These are phyloP conservation scores for Conticribra weissflogii DNA, from an alignment of 108 stramenopile species.

Conservation along the genomic window DNA sequence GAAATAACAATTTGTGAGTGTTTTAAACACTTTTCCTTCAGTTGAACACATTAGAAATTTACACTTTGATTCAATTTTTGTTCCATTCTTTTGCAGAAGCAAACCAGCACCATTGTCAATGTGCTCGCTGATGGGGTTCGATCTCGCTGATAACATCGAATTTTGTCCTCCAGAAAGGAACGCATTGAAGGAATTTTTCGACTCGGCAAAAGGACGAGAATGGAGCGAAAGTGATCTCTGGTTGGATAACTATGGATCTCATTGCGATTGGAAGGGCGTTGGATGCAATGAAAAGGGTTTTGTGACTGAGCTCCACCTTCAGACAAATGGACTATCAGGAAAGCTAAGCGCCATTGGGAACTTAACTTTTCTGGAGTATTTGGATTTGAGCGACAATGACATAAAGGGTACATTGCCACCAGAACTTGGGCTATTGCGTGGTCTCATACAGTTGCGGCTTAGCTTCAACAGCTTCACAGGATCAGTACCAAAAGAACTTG, in stretches of 20 bases:
- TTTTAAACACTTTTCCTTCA: no score
- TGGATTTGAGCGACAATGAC: conserved; percentile 60
- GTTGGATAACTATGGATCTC: conserved; percentile 2
- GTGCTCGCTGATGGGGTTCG: conserved; percentile 8
- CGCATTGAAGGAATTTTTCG: conserved; percentile 21
- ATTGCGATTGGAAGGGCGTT: conserved; percentile 15
- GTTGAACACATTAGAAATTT: no score
- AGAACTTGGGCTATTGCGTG: conserved; percentile 46
- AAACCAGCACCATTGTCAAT: conserved; percentile 17
- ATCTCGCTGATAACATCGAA: not conserved
- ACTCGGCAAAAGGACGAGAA: conserved; percentile 8
- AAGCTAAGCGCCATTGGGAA: conserved; percentile 49
- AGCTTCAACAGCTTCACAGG: conserved; percentile 55
- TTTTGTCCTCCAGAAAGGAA: conserved; percentile 21
- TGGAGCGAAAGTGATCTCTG: conserved; percentile 8
- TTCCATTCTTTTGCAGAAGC: no score
- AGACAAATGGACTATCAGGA: conserved; percentile 46
- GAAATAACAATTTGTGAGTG: no score
- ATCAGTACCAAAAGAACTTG: conserved; percentile 21
- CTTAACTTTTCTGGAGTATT: conserved; percentile 40
- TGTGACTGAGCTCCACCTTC: conserved; percentile 5
- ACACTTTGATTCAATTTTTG: no score
- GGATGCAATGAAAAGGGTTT: conserved; percentile 8
- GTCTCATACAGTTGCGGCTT: conserved; percentile 50
- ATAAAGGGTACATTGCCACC: conserved; percentile 60